A percentile compares a stretch with the other conserved stretches of the same genome.
Evolutionary conservation across 345 rosid genomes (phyloP).

Genomic region (Moricandia arvensis): DNA sequence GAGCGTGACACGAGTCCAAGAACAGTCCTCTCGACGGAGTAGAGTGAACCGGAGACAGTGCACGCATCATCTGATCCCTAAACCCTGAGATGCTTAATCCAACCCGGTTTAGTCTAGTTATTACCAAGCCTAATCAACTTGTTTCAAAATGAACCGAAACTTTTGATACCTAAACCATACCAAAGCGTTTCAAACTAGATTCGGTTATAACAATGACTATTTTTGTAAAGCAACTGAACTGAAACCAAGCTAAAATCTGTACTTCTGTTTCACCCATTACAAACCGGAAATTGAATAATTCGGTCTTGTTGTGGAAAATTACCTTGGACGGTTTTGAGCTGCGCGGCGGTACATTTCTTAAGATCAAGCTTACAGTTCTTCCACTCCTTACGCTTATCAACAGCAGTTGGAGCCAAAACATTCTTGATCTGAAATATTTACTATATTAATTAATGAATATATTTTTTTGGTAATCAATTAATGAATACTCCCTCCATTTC

Average conservation of each 20-base stretch:
- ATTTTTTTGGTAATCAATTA: no score
- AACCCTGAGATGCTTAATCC: slow-evolving; percentile 45
- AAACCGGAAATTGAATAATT: background rate
- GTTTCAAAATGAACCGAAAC: background rate
- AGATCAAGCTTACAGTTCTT: slow-evolving; percentile 68
- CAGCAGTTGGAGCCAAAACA: slow-evolving; percentile 70
- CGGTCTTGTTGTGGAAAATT: background rate
- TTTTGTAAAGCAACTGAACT: background rate
- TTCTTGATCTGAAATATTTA: slow-evolving; percentile 57
- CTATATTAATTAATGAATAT: background rate
- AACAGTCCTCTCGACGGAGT: slow-evolving; percentile 66
- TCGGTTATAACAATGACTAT: background rate
- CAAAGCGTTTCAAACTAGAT: background rate
- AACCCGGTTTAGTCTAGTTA: slow-evolving; percentile 14
- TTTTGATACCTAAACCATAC: background rate
- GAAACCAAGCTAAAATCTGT: background rate
- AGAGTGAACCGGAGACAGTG: slow-evolving; percentile 45
- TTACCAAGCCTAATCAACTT: background rate
- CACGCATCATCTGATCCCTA: slow-evolving; percentile 55
- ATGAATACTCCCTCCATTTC: no score
- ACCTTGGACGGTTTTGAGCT: slow-evolving; percentile 74
- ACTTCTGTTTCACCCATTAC: background rate
- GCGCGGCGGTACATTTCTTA: slow-evolving; percentile 53
- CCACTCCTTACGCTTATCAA: slow-evolving; percentile 71
- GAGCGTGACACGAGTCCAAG: slow-evolving; percentile 80